Percentiles rank a stretch among this genome's conserved stretches.
These are phyloP conservation scores for Apiospora saccharicola DNA, from an alignment of 2,329 filamentous ascomycete species.

Conservation along the genomic window DNA sequence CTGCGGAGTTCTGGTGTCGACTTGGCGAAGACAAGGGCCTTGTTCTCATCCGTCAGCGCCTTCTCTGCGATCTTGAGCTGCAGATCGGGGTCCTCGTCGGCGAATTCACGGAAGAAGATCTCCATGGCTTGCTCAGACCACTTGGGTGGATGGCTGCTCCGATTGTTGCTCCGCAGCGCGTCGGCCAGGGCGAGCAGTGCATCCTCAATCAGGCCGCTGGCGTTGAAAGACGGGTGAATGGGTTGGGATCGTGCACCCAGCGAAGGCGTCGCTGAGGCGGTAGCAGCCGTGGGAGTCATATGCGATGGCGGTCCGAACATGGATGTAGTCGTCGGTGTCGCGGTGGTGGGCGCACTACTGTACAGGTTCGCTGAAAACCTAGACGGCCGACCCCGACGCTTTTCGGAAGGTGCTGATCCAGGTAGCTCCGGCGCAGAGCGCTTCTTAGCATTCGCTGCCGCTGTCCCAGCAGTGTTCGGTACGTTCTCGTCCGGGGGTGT, in stretches of 20 bases:
- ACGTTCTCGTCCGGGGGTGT: conserved; percentile 63
- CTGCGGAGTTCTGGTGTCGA: conserved; percentile 60
- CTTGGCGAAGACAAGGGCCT: conserved; percentile 69
- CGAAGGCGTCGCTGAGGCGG: not conserved
- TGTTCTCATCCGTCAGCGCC: conserved; percentile 64
- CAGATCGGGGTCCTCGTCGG: conserved; percentile 63
- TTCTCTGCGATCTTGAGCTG: conserved; percentile 68
- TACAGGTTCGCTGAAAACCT: conserved; percentile 44
- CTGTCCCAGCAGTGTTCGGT: conserved; percentile 44
- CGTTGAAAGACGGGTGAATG: conserved; percentile 34
- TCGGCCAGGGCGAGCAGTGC: conserved; percentile 49
- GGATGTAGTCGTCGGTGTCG: conserved; percentile 19
- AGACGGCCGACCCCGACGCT: conserved; percentile 43
- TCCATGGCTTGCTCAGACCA: conserved; percentile 68
- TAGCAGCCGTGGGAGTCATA: conserved; percentile 10
- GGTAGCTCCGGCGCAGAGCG: conserved; percentile 36
- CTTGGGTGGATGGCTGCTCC: conserved; percentile 41
- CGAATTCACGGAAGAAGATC: conserved; percentile 65
- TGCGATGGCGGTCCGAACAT: conserved; percentile 37
- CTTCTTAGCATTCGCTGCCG: conserved; percentile 45
- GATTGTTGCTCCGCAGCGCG: conserved; percentile 46
- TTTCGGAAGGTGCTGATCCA: conserved; percentile 34
- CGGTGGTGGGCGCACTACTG: conserved; percentile 38
- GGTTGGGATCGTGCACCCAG: conserved; percentile 27
- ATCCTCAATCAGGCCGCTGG: conserved; percentile 44